These are phyloP conservation scores for Monilinia fructigena DNA, from an alignment of 2,329 filamentous ascomycete genomes.

Conservation along the genomic window DNA sequence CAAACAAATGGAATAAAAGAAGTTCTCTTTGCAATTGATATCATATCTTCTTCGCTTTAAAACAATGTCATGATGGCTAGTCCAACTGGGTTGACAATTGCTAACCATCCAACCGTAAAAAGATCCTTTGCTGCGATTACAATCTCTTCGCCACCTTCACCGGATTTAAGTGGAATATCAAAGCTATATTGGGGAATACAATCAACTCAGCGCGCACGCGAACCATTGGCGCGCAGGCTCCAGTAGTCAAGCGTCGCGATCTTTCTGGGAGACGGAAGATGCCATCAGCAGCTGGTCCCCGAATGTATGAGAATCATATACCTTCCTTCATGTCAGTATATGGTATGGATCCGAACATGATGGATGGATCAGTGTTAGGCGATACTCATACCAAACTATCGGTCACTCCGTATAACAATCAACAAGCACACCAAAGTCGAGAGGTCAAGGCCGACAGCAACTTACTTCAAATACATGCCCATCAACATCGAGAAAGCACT, in stretches of 20 bases:
- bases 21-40: not conserved
- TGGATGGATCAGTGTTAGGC: slow-evolving; percentile 31
- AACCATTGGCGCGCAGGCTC: slow-evolving; percentile 27
- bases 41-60: not conserved
- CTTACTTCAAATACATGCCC: slow-evolving; percentile 42
- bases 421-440: slow-evolving; percentile 24
- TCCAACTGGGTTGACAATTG: slow-evolving; percentile 31
- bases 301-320: slow-evolving; percentile 67
- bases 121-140: slow-evolving; percentile 34
- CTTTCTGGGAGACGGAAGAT: slow-evolving; percentile 45
- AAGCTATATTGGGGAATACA: slow-evolving; percentile 16
- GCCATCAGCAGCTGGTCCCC: slow-evolving; percentile 61
- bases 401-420: slow-evolving; percentile 26
- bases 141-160: slow-evolving; percentile 25
- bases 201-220: slow-evolving; percentile 4
- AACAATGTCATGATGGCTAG: slow-evolving; percentile 29
- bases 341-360: slow-evolving; percentile 53
- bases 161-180: slow-evolving; percentile 27
- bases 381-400: slow-evolving; percentile 31
- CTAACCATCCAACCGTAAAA: slow-evolving; percentile 38
- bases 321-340: slow-evolving; percentile 76
- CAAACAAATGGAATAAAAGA: slow-evolving; percentile 4
- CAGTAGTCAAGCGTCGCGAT: slow-evolving; percentile 26
- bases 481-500: slow-evolving; percentile 74
- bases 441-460: slow-evolving; percentile 23